A percentile compares a stretch with the other conserved stretches of the same genome.
Conservation (phyloP, 2,329 filamentous ascomycete genomes). For the Colletotrichum coccodes region DNA sequence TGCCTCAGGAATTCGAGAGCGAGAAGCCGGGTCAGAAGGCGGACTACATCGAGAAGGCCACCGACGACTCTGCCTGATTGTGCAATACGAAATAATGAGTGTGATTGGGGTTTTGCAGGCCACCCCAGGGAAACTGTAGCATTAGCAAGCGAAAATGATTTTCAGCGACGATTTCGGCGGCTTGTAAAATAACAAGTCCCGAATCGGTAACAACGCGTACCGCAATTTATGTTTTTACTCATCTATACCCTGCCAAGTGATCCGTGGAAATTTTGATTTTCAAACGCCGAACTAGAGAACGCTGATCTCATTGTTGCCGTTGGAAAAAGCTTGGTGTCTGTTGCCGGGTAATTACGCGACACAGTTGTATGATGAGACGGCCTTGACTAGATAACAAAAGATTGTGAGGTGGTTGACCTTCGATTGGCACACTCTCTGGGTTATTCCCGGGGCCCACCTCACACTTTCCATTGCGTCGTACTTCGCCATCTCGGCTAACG, state of each 20-base stretch:
- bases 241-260: background rate
- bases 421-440: no score
- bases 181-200: background rate
- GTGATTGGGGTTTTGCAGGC: background rate
- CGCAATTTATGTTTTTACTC: background rate
- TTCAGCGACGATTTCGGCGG: constrained; percentile 9
- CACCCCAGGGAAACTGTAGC: background rate
- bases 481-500: no score
- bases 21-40: constrained; percentile 39
- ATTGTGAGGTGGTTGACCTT: no score
- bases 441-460: no score
- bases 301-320: no score
- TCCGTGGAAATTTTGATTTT: background rate
- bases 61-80: constrained; percentile 26
- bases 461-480: no score
- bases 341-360: no score
- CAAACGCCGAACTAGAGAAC: background rate
- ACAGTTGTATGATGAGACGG: no score
- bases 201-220: background rate
- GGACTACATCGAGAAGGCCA: constrained; percentile 34
- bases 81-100: background rate
- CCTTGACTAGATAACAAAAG: no score
- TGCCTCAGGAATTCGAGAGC: constrained; percentile 41
- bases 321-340: no score
- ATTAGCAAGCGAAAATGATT: constrained; percentile 29